These are phyloP conservation scores for Aureobasidium sp. DNA, from an alignment of 2,329 filamentous ascomycete genomes.

Conservation along the genomic window DNA sequence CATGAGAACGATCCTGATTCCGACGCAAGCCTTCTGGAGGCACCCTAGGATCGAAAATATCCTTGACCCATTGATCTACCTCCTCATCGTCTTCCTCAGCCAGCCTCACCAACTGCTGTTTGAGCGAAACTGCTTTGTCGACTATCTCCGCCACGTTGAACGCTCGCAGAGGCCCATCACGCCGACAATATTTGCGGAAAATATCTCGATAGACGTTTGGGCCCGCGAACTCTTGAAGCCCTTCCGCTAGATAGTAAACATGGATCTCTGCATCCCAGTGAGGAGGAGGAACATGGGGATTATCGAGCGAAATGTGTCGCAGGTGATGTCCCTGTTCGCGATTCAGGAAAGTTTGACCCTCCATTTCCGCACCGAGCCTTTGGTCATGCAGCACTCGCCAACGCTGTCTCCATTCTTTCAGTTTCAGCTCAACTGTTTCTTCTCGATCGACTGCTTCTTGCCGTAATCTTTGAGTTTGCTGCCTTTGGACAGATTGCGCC, in stretches of 20 bases:
- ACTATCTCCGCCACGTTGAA: conserved; percentile 29
- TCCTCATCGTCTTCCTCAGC: conserved; percentile 11
- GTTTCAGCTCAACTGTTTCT: background rate
- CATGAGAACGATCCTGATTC: background rate
- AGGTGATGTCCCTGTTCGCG: background rate
- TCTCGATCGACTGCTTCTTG: background rate
- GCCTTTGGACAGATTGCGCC: background rate
- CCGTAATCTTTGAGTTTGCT: background rate
- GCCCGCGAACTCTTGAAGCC: conserved; percentile 17
- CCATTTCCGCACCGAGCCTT: background rate
- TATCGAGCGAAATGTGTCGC: background rate
- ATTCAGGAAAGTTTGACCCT: background rate
- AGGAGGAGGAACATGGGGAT: background rate
- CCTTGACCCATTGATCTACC: conserved; percentile 20
- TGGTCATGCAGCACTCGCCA: conserved; percentile 3
- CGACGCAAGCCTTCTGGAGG: background rate
- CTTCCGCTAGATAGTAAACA: background rate
- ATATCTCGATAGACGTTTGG: conserved; percentile 19
- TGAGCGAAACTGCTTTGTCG: conserved; percentile 19
- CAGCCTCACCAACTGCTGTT: conserved; percentile 10
- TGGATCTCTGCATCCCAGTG: background rate
- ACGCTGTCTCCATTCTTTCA: background rate
- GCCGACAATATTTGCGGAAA: conserved; percentile 19
- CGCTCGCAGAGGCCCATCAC: conserved; percentile 14
- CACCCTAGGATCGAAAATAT: conserved; percentile 19